Percentiles rank a stretch among this genome's conserved stretches.
Evolutionary conservation across 169 alveolate species (phyloP).

Genomic region (Haemoproteus tartakovskyi): DNA sequence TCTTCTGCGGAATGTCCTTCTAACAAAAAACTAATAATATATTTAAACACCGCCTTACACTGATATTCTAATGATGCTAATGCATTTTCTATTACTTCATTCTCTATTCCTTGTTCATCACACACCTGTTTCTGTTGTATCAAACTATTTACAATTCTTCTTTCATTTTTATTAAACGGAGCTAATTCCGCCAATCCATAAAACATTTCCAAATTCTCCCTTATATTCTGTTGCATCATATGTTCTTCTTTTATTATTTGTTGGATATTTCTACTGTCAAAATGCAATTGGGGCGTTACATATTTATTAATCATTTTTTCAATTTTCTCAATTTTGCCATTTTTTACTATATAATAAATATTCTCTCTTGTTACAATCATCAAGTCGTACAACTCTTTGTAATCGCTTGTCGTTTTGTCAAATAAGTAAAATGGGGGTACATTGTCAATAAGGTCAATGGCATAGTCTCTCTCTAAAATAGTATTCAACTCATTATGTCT

Average conservation of each 20-base stretch:
- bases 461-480: not conserved
- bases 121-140: too few species aligned
- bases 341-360: slow-evolving; percentile 44
- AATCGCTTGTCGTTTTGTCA: slow-evolving; percentile 61
- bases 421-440: slow-evolving; percentile 55
- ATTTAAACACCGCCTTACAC: too few species aligned
- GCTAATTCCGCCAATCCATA: not conserved
- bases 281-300: slow-evolving; percentile 5
- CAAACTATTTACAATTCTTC: too few species aligned
- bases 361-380: slow-evolving; percentile 23
- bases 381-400: slow-evolving; percentile 42
- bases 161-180: not conserved
- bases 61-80: too few species aligned
- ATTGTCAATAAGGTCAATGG: slow-evolving; percentile 2
- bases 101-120: too few species aligned
- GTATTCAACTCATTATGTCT: not conserved
- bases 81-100: too few species aligned
- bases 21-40: too few species aligned
- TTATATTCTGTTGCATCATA: slow-evolving; percentile 1
- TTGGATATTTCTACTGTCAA: slow-evolving; percentile 12
- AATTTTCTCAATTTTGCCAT: slow-evolving; percentile 15
- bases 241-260: not conserved
- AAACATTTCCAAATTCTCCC: not conserved
- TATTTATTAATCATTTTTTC: slow-evolving; percentile 57
- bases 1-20: slow-evolving; percentile 44